A percentile compares a stretch with the other conserved stretches of the same genome.
phyloP scores from a whole-genome alignment of 768 basidiomycete genomes.

The Tulasnella sp. region DNA sequence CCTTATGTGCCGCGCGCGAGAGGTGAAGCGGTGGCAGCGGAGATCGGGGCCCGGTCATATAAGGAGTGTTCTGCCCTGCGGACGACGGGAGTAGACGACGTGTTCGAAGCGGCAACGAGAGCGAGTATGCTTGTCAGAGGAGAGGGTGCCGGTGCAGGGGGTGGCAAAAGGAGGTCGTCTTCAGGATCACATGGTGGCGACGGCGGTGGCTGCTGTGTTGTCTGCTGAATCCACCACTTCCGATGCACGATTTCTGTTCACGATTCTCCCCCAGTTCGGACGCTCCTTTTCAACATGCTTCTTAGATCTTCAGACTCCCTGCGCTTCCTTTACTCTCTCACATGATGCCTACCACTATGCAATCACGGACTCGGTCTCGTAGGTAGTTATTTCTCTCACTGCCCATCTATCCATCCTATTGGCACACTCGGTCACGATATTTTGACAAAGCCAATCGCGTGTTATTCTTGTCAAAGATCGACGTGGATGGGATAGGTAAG shows the following conservation, averaged over 20 bases:
- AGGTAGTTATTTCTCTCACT: no score
- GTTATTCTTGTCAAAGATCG: no score
- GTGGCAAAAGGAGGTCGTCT: not conserved
- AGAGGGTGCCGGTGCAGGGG: conserved; percentile 31
- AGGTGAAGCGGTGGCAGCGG: conserved; percentile 69
- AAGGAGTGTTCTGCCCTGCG: conserved; percentile 34
- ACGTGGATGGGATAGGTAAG: no score
- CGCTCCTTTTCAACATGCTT: conserved; percentile 1
- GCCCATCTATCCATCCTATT: no score
- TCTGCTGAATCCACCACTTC: conserved; percentile 35
- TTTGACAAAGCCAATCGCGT: no score
- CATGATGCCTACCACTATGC: no score
- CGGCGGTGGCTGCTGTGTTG: conserved; percentile 54
- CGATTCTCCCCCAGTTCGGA: not conserved
- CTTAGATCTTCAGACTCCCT: not conserved
- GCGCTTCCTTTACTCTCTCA: not conserved
- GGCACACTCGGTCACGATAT: no score
- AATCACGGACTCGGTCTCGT: no score
- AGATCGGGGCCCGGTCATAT: conserved; percentile 86
- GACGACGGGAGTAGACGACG: conserved; percentile 73
- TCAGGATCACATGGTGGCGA: conserved; percentile 17
- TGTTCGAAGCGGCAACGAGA: conserved; percentile 93
- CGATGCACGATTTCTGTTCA: not conserved
- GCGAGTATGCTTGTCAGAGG: conserved; percentile 95
- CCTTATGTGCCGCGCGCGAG: conserved; percentile 60